Evolutionary conservation across 108 stramenopile genomes (phyloP), one percentile per base, ranked within the genome.

Genomic region (Nitzschia sp.): DNA sequence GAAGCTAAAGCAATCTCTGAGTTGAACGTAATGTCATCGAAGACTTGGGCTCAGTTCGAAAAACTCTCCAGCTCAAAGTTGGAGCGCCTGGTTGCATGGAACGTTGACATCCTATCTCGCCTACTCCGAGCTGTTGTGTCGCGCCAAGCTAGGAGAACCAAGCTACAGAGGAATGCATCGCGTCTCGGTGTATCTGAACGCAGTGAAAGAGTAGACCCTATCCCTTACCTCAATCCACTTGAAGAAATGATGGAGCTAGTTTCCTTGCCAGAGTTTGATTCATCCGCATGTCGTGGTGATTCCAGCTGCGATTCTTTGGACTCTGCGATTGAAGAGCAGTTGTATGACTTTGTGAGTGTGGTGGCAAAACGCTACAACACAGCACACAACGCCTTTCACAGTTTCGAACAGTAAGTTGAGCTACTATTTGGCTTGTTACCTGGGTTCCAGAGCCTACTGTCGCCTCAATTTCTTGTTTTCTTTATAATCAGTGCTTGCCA

Each of bases 361-460:
- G 63, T 71, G 2, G 14, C 61, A 19, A 37, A 41, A 11, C 14
- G 29, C 19, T 72, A 72, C 41, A 58, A 70, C 14, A 54, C 59
- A 12, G 29, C 29, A 34, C 12, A 44, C 42, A 72, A 72, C 51
- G 59, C 71, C 10, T 78, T 78, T 58, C 77, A 78, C 42, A 78
- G 59, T 34, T 73, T 78, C 39, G 77, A 78, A 52, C 77, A 78
- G 77, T 72, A 10, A 68, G 67, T 41, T 63, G 25, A 44, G 61
- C 46, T 2, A 19, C 29, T 2, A 19, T 6, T 34, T 34, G 29
- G 1, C 29, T 34, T 34, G 29, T 3, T 34, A 34, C 5, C 29
- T 34, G 5, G 29, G 5, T 34, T 34, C 29, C 5, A 3, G 29
- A 34, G 29, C 29, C 1, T 1, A 34, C 29, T 34, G 29, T 34